phyloP scores from a whole-genome alignment of 306 rosid species.

The Geum urbanum region DNA sequence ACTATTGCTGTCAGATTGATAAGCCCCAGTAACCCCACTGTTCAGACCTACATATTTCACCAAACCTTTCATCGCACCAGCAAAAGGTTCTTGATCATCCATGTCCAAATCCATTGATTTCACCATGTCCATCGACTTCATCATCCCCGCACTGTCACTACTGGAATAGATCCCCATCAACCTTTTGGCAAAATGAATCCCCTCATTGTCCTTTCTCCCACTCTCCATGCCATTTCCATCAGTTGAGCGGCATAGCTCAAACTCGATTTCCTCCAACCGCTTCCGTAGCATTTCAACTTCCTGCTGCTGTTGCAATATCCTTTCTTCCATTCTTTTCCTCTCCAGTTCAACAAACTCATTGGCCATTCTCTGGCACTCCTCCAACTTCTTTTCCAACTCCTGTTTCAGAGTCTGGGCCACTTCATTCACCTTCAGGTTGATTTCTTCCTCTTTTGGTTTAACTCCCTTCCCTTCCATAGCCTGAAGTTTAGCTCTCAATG shows the following conservation, averaged over 20 bases:
- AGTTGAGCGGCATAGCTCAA: constrained; percentile 45
- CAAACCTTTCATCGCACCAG: constrained; percentile 47
- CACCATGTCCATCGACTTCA: constrained; percentile 90
- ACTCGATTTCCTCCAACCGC: constrained; percentile 85
- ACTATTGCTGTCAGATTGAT: constrained; percentile 31
- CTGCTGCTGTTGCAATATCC: constrained; percentile 76
- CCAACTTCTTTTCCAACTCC: constrained; percentile 86
- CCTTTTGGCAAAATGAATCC: constrained; percentile 62
- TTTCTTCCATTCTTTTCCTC: constrained; percentile 93
- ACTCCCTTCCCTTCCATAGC: constrained; percentile 40
- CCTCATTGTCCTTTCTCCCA: constrained; percentile 49
- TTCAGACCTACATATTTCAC: constrained; percentile 39
- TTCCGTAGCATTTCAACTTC: constrained; percentile 80
- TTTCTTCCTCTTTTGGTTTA: constrained; percentile 66
- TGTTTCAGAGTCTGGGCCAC: constrained; percentile 51
- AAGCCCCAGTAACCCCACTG: constrained; percentile 23
- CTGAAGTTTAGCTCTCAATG: constrained; percentile 61
- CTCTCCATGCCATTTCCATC: constrained; percentile 34
- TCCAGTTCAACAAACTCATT: constrained; percentile 81
- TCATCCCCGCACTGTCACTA: constrained; percentile 62
- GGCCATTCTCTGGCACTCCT: constrained; percentile 87
- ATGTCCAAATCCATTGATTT: constrained; percentile 96
- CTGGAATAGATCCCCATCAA: constrained; percentile 63
- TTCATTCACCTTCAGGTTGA: constrained; percentile 70
- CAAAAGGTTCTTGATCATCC: constrained; percentile 83